These are phyloP conservation scores for Mycena maculata DNA, from an alignment of 768 basidiomycete species.

Conservation along the genomic window DNA sequence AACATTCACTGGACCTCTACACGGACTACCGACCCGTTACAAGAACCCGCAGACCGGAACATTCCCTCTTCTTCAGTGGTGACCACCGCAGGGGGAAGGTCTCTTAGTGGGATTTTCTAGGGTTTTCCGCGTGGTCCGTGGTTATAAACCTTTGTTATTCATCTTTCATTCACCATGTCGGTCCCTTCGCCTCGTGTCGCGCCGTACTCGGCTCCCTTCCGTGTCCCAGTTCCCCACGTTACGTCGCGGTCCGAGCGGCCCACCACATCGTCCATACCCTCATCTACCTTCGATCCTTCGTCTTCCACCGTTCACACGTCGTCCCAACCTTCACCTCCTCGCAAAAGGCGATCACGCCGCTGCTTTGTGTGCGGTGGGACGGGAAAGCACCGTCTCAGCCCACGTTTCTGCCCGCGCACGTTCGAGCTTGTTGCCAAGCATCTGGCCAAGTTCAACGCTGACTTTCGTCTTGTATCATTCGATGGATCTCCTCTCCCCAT, in stretches of 20 bases:
- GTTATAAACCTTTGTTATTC: not conserved
- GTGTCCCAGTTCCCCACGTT: not conserved
- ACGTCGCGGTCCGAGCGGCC: not conserved
- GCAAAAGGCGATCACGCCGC: conserved; percentile 10
- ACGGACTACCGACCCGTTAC: too few species aligned
- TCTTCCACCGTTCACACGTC: not conserved
- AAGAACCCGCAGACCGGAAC: too few species aligned
- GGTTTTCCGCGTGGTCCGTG: conserved; percentile 4
- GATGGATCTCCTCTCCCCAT: conserved; percentile 19
- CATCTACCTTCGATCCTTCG: not conserved
- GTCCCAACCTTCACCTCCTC: not conserved
- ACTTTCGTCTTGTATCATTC: not conserved
- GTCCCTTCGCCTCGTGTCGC: not conserved
- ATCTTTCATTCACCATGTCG: not conserved
- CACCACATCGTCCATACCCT: not conserved
- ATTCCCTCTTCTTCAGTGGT: conserved; percentile 2
- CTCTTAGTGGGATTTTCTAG: conserved; percentile 1
- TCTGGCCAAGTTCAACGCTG: not conserved
- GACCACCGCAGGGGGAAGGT: conserved; percentile 8
- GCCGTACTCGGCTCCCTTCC: too few species aligned
- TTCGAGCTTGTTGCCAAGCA: not conserved
- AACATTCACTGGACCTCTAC: too few species aligned
- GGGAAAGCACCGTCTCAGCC: not conserved
- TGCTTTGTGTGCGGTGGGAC: conserved; percentile 15
- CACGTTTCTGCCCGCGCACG: conserved; percentile 2